Evolutionary conservation across 257 asterid species (phyloP).

Genomic region (Scutellaria baicalensis): DNA sequence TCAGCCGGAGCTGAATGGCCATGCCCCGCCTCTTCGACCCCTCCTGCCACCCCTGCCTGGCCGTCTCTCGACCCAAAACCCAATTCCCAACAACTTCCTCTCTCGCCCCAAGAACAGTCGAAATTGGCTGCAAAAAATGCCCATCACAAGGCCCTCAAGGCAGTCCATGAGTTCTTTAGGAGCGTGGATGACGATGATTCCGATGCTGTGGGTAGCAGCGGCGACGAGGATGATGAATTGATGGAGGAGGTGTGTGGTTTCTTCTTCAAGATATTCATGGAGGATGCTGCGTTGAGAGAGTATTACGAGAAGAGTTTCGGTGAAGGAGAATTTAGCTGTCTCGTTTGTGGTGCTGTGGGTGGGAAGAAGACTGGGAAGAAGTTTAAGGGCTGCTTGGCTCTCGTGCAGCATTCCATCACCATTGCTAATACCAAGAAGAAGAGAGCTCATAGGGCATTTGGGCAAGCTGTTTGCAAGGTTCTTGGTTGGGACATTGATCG

Average conservation of each 20-base stretch:
- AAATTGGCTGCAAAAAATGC: conserved; percentile 23
- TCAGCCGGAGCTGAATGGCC: conserved; percentile 48
- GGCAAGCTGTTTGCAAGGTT: conserved; percentile 54
- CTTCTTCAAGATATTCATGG: conserved; percentile 43
- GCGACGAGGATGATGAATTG: conserved; percentile 37
- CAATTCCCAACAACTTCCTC: conserved; percentile 9
- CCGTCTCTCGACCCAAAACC: conserved; percentile 6
- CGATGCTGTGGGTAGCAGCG: conserved; percentile 24
- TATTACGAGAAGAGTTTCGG: conserved; percentile 40
- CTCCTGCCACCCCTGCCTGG: conserved; percentile 33
- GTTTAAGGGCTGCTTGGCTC: conserved; percentile 59
- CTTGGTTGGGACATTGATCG: conserved; percentile 75
- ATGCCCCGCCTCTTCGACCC: conserved; percentile 28
- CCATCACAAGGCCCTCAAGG: conserved; percentile 44
- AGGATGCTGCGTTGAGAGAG: conserved; percentile 41
- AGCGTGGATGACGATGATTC: conserved; percentile 10
- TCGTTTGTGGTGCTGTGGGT: conserved; percentile 63
- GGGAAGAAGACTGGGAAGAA: conserved; percentile 43
- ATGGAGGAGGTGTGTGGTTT: conserved; percentile 33
- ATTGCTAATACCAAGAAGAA: conserved; percentile 47
- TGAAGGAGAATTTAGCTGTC: conserved; percentile 54
- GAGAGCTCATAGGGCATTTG: conserved; percentile 63
- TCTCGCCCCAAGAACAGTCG: conserved; percentile 30
- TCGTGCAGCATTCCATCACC: conserved; percentile 57
- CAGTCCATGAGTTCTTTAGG: conserved; percentile 25